Conservation (phyloP, 2,329 filamentous ascomycete species). For the Calonectria pauciramosa region DNA sequence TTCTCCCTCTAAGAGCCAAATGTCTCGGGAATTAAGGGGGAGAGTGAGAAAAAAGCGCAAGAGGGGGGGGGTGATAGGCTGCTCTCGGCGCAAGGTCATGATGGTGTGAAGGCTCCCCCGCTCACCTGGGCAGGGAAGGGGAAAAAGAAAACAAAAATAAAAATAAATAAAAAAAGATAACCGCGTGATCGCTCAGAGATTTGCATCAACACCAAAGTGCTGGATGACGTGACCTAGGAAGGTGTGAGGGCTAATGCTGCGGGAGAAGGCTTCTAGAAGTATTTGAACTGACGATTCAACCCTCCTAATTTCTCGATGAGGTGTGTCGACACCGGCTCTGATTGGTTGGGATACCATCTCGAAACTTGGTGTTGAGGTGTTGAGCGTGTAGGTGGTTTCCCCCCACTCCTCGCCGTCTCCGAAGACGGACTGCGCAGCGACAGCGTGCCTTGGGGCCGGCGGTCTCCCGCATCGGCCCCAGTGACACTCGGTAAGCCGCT, state of each 20-base stretch:
- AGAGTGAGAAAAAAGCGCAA: not conserved
- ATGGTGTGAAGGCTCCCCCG: not conserved
- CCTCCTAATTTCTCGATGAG: not conserved
- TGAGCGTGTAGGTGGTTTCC: not conserved
- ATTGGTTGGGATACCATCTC: slow-evolving; percentile 11
- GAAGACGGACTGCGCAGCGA: not conserved
- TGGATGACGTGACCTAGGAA: slow-evolving; percentile 20
- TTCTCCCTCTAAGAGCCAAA: not conserved
- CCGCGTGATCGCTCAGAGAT: slow-evolving; percentile 33
- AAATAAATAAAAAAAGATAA: slow-evolving; percentile 10
- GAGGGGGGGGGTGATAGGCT: not conserved
- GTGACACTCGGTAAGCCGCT: slow-evolving; percentile 11
- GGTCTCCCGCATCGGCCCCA: slow-evolving; percentile 12
- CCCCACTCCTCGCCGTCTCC: slow-evolving; percentile 15
- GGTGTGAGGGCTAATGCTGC: slow-evolving; percentile 29
- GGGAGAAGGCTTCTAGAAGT: slow-evolving; percentile 46
- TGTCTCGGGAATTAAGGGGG: slow-evolving; percentile 10
- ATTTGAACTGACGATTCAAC: slow-evolving; percentile 11
- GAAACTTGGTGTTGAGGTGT: slow-evolving; percentile 15
- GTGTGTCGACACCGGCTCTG: slow-evolving; percentile 8
- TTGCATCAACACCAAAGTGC: slow-evolving; percentile 15
- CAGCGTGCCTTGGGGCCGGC: not conserved
- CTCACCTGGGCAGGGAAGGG: not conserved
- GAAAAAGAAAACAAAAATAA: not conserved
- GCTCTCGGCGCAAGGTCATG: not conserved